Evolutionary conservation across 148 eudicot species (phyloP), one percentile per base, ranked within the genome.

Genomic region (Dianthus caryophyllus): DNA sequence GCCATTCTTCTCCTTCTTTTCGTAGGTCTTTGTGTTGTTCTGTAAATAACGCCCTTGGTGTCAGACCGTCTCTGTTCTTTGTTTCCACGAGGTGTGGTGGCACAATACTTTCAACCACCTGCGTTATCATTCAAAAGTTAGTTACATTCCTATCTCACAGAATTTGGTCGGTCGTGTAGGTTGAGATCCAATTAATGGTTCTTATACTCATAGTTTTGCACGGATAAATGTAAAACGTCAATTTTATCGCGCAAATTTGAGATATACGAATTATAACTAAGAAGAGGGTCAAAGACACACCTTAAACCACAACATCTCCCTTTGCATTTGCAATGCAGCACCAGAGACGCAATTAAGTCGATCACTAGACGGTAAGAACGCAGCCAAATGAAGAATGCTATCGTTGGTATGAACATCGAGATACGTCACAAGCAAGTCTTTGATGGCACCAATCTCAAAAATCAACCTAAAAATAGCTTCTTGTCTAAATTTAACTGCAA

Each of bases 241-340:
- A n/a, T n/a, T n/a, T n/a, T n/a, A n/a, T n/a, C n/a, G n/a, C n/a
- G n/a, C n/a, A n/a, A n/a, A n/a, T n/a, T n/a, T n/a, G n/a, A n/a
- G n/a, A n/a, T n/a, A n/a, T n/a, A n/a, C n/a, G n/a, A 8, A 3
- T 2, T 3, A 33, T 44, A 29, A 48, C 8, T 41, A 9, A 41
- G 6, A 6, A 9, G 10, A 10, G 29, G 2, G 0, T 21, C 9
- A 31, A 17, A 54, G 7, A 66, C 3, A 16, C 17, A 73, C 77
- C 77, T 67, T 52, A 41, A 70, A 71, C 80, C 80, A 76, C 5
- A 52, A 30, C 38, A 66, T n/a, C 69, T 76, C 76, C 0, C 46
- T 57, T 6, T 76, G 76, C 80, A 76, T 76, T 39, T 76, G 80
- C 7, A 76, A 47, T 6, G 79, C 75, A 1, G 79, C 68, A 0